phyloP scores from a whole-genome alignment of 1,284 basidiomycete genomes.

The Mycosarcoma maydis region DNA sequence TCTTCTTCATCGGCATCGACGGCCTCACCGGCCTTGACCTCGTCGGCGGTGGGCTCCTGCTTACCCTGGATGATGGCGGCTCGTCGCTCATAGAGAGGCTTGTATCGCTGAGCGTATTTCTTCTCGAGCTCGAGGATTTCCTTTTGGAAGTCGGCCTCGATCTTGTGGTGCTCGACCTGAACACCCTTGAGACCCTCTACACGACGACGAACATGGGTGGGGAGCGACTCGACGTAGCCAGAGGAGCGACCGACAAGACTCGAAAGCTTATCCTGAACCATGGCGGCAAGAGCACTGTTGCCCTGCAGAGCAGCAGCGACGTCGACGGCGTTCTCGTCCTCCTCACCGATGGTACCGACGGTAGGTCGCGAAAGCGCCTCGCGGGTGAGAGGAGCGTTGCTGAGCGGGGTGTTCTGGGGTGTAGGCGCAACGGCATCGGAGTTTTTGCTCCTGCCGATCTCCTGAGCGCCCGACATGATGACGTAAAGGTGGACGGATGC shows the following conservation, averaged over 20 bases:
- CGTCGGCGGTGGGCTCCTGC: slow-evolving; percentile 79
- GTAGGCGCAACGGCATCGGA: slow-evolving; percentile 73
- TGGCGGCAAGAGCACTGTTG: slow-evolving; percentile 66
- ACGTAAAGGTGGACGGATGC: neutral
- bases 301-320: slow-evolving; percentile 51
- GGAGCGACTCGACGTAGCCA: slow-evolving; percentile 86
- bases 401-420: slow-evolving; percentile 82
- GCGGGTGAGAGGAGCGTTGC: slow-evolving; percentile 76
- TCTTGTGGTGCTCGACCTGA: slow-evolving; percentile 89
- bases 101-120: slow-evolving; percentile 89
- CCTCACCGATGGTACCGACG: slow-evolving; percentile 65
- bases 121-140: slow-evolving; percentile 97
- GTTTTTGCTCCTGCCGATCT: slow-evolving; percentile 55
- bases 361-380: slow-evolving; percentile 74
- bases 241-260: slow-evolving; percentile 80
- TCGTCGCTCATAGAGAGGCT: slow-evolving; percentile 88
- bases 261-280: slow-evolving; percentile 71
- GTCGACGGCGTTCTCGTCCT: slow-evolving; percentile 58
- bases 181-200: slow-evolving; percentile 93
- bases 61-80: slow-evolving; percentile 83
- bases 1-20: slow-evolving; percentile 72
- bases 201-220: slow-evolving; percentile 81
- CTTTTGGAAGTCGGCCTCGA: slow-evolving; percentile 94
- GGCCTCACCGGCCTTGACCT: slow-evolving; percentile 81
- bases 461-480: slow-evolving; percentile 49